A percentile compares a stretch with the other conserved stretches of the same genome.
Evolutionary conservation across 2,329 filamentous ascomycete species (phyloP).

Genomic region (Aureobasidium lini): DNA sequence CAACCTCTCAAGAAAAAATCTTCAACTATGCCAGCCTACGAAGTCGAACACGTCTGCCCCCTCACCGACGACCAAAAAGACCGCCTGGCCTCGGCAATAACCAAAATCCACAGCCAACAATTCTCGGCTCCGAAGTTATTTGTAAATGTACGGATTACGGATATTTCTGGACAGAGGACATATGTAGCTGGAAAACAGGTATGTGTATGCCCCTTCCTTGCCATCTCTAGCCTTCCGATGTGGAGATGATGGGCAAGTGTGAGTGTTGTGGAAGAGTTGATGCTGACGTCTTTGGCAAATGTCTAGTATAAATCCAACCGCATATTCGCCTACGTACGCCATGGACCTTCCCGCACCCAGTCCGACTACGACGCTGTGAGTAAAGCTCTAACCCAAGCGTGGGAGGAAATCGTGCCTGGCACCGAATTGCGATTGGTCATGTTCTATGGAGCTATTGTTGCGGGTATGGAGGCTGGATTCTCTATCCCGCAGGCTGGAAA

Average conservation of each 20-base stretch:
- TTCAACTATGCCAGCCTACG: conserved; percentile 37
- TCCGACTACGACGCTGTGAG: conserved; percentile 26
- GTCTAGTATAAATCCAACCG: conserved; percentile 22
- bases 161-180: conserved; percentile 18
- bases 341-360: conserved; percentile 26
- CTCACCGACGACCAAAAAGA: conserved; percentile 30
- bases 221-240: background rate
- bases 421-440: conserved; percentile 19
- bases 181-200: conserved; percentile 33
- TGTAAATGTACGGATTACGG: conserved; percentile 37
- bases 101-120: conserved; percentile 33
- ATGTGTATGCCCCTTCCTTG: background rate
- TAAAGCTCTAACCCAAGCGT: conserved; percentile 20
- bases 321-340: conserved; percentile 29
- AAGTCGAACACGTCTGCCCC: conserved; percentile 32
- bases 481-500: conserved; percentile 23
- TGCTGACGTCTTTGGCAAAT: background rate
- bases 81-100: conserved; percentile 34
- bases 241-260: background rate
- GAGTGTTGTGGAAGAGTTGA: background rate
- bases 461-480: conserved; percentile 28
- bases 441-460: conserved; percentile 22
- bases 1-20: background rate
- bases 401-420: conserved; percentile 25
- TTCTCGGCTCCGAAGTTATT: conserved; percentile 38